Percentiles rank a stretch among this genome's conserved stretches.
Conservation (phyloP, 1,284 basidiomycete genomes). For the Heliocybe sulcata region DNA sequence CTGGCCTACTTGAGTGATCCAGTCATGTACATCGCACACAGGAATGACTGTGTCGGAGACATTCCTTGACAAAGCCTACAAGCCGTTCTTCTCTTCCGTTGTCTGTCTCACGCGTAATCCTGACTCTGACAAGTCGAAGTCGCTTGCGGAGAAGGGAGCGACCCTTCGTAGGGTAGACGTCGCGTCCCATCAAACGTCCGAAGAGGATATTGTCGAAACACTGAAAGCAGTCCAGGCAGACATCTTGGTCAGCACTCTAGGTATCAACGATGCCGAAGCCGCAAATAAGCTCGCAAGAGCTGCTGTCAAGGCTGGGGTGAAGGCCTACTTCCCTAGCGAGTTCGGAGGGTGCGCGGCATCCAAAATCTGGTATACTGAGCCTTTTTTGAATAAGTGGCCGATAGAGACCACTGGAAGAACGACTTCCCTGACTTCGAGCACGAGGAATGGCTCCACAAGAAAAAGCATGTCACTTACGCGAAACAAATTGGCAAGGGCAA, state of each 20-base stretch:
- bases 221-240: slow-evolving; percentile 15
- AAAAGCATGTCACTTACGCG: slow-evolving; percentile 12
- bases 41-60: slow-evolving; percentile 11
- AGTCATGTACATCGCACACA: slow-evolving; percentile 1
- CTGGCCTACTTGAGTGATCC: neutral
- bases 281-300: slow-evolving; percentile 15
- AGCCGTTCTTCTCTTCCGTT: slow-evolving; percentile 15
- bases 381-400: neutral
- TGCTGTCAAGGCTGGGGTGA: slow-evolving; percentile 15
- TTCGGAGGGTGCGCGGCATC: slow-evolving; percentile 21
- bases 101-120: slow-evolving; percentile 17
- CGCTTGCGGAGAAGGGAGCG: slow-evolving; percentile 17
- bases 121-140: slow-evolving; percentile 12
- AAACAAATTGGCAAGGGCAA: slow-evolving; percentile 14
- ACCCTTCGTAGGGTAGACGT: slow-evolving; percentile 11
- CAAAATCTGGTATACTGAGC: too few relatives aligned
- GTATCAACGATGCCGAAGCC: slow-evolving; percentile 7
- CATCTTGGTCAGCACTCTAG: slow-evolving; percentile 18
- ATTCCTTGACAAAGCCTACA: slow-evolving; percentile 14
- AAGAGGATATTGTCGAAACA: slow-evolving; percentile 11
- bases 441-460: slow-evolving; percentile 17
- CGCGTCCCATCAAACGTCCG: slow-evolving; percentile 3
- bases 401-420: slow-evolving; percentile 20
- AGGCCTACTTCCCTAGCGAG: slow-evolving; percentile 23
- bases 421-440: slow-evolving; percentile 20